Conservation (phyloP, 1,284 basidiomycete species). For the Vanrija humicola region DNA sequence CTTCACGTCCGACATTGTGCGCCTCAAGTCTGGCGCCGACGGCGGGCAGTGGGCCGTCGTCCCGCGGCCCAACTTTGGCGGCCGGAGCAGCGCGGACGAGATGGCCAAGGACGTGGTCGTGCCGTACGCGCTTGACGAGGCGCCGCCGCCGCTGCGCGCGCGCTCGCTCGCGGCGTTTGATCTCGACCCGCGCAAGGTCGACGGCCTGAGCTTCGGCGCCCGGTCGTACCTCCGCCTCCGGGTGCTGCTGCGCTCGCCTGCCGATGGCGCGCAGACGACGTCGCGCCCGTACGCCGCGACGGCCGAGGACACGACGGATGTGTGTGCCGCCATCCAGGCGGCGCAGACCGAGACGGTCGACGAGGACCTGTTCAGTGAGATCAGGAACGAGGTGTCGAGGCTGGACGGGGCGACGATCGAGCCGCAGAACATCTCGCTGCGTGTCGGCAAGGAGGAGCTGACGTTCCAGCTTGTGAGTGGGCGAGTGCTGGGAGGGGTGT, state of each 20-base stretch:
- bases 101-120: conserved; percentile 45
- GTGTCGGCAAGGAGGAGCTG: conserved; percentile 26
- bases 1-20: conserved; percentile 32
- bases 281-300: conserved; percentile 9
- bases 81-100: conserved; percentile 16
- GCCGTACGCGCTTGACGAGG: conserved; percentile 48
- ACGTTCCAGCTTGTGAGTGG: conserved; percentile 31
- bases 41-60: conserved; percentile 41
- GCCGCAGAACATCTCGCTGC: conserved; percentile 14
- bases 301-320: conserved; percentile 8
- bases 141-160: conserved; percentile 22
- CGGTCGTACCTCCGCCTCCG: conserved; percentile 29
- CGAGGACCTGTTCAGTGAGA: conserved; percentile 43
- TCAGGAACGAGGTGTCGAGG: conserved; percentile 24
- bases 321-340: conserved; percentile 27
- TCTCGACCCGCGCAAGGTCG: conserved; percentile 35
- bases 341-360: conserved; percentile 46
- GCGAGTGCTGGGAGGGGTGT: neutral
- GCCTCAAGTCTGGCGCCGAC: conserved; percentile 23
- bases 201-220: conserved; percentile 34
- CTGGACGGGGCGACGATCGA: conserved; percentile 22
- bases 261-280: neutral
- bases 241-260: conserved; percentile 14
- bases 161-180: conserved; percentile 43
- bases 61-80: conserved; percentile 41